A percentile compares a stretch with the other conserved stretches of the same genome.
These are phyloP conservation scores for Boeremia exigua DNA, from an alignment of 2,329 filamentous ascomycete genomes.

Conservation along the genomic window DNA sequence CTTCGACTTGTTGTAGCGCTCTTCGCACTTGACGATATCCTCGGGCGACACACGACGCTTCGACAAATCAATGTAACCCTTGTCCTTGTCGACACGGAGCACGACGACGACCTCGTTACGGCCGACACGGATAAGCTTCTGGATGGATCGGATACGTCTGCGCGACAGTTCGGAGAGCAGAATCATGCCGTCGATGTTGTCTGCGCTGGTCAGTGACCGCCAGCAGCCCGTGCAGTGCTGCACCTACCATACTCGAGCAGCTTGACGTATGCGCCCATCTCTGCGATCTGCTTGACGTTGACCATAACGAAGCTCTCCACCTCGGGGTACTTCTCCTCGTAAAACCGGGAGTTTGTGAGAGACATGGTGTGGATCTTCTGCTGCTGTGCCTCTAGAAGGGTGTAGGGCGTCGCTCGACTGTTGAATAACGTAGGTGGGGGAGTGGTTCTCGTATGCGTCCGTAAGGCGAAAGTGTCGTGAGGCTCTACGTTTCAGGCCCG, in stretches of 20 bases:
- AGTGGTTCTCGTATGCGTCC: conserved; percentile 7
- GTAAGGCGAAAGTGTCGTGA: conserved; percentile 6
- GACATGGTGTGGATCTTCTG: conserved; percentile 70
- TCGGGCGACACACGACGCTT: conserved; percentile 98
- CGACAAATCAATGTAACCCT: conserved; percentile 98
- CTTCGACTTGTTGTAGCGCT: conserved; percentile 99
- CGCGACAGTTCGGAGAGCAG: conserved; percentile 95
- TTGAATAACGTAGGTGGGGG: conserved; percentile 14
- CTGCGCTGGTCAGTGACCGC: conserved; percentile 46
- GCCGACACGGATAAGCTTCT: conserved; percentile 97
- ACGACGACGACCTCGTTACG: conserved; percentile 99
- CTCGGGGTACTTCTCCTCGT: conserved; percentile 97
- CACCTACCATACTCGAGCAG: conserved; percentile 80
- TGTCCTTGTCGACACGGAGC: conserved; percentile 98
- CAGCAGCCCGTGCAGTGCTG: neutral
- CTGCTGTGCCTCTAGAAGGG: conserved; percentile 15
- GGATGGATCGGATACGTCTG: conserved; percentile 97
- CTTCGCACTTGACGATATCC: conserved; percentile 97
- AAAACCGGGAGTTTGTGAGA: conserved; percentile 95
- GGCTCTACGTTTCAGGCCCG: conserved; percentile 11
- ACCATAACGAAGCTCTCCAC: conserved; percentile 99
- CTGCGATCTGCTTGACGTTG: conserved; percentile 99
- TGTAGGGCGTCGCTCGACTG: conserved; percentile 19
- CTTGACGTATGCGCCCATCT: conserved; percentile 99
- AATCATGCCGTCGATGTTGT: conserved; percentile 99